Evolutionary conservation across 1,139 yeast species (phyloP), one percentile per base, ranked within the genome.

Genomic region (Groenewaldozyma sp.): DNA sequence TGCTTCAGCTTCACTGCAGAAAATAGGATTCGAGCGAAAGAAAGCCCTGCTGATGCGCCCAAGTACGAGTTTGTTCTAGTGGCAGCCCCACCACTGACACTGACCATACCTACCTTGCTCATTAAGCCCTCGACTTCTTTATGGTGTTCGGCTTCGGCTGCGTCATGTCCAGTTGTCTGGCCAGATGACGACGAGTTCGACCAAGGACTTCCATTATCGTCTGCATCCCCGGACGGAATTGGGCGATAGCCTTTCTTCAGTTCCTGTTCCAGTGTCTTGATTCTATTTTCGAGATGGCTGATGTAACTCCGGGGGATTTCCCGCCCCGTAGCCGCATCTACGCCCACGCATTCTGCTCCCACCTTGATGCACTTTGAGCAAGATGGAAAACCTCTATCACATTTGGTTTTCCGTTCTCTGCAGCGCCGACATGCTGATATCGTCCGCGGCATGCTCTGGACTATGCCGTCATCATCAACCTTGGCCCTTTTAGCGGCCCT

Each of bases 401-500:
- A 87, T 53, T 78, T 77, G 41, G 84, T 75, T 60, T 87, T 87
- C 54, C 84, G 79, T 42, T 67, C 58, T 19, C 95, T 71, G 52
- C 96, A 87, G 40, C 95, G 65, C 51, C 78, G 82, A 55, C 96
- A 87, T 1, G 95, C 94, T 1, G 86, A 74, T 17, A 82, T 78
- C 16, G 58, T 43, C 34, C 58, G 43, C 5, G 55, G 39, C 3
- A 54, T 53, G 9, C 28, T 38, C 14, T 19, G 22, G 17, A 10
- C 13, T 3, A 24, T 3, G 16, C 18, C 27, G 4, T 20, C 31
- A 17, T 36, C 34, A 13, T 18, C 34, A 18, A 31, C 16, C n/a
- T n/a, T n/a, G n/a, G n/a, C n/a, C n/a, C n/a, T n/a, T n/a, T n/a
- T n/a, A n/a, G n/a, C n/a, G n/a, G n/a, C n/a, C n/a, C n/a, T n/a